A percentile compares a stretch with the other conserved stretches of the same genome.
Evolutionary conservation across 1,139 yeast genomes (phyloP).

Genomic region (Meyerozyma guilliermondii): DNA sequence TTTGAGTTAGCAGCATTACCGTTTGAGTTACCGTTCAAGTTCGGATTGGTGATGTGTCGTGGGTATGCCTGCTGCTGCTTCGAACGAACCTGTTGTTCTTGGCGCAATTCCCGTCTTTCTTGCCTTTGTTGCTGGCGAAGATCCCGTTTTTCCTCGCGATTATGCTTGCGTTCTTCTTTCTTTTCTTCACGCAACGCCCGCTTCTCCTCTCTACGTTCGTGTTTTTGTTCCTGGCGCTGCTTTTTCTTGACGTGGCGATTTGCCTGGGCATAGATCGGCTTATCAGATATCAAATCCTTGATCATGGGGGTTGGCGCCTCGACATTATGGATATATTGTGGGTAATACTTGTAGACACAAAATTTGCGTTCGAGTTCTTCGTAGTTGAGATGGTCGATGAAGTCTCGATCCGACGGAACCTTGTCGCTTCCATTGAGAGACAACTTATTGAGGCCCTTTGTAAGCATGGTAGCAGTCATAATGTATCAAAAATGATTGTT

Average conservation of each 20-base stretch:
- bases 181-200: slow-evolving; percentile 6
- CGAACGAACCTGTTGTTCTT: background rate
- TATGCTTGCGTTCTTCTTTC: slow-evolving; percentile 8
- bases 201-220: background rate
- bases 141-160: slow-evolving; percentile 2
- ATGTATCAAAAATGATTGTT: background rate
- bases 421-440: slow-evolving; percentile 6
- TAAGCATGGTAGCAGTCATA: slow-evolving; percentile 8
- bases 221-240: slow-evolving; percentile 7
- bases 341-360: slow-evolving; percentile 36
- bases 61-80: background rate
- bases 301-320: slow-evolving; percentile 35
- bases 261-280: slow-evolving; percentile 39
- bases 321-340: slow-evolving; percentile 36
- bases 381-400: slow-evolving; percentile 26
- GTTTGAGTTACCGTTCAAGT: background rate
- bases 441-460: slow-evolving; percentile 12
- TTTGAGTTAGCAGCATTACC: too few relatives aligned
- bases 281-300: slow-evolving; percentile 28
- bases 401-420: slow-evolving; percentile 13
- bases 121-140: slow-evolving; percentile 4
- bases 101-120: slow-evolving; percentile 1
- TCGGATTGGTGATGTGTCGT: background rate
- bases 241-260: slow-evolving; percentile 28
- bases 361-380: slow-evolving; percentile 31